Evolutionary conservation across 2,329 filamentous ascomycete species (phyloP).

Genomic region (Domatiomyces catenatus): DNA sequence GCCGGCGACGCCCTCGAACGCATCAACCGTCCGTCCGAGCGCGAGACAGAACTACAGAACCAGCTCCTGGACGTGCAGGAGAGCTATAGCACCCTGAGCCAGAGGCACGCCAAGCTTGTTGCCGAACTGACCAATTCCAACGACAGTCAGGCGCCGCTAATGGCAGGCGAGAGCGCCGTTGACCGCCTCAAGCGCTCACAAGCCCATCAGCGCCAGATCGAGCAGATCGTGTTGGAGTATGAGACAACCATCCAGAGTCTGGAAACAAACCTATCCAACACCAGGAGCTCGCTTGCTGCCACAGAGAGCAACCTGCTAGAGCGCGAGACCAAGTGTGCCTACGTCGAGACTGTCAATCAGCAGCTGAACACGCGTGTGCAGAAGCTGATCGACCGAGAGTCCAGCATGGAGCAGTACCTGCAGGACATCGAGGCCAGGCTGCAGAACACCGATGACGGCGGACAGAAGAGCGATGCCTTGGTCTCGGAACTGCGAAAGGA

Average conservation of each 20-base stretch:
- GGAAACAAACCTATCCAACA: constrained; percentile 80
- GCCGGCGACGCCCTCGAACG: constrained; percentile 50
- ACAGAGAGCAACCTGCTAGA: constrained; percentile 80
- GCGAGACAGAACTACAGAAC: constrained; percentile 81
- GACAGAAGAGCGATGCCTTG: constrained; percentile 79
- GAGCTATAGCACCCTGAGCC: constrained; percentile 79
- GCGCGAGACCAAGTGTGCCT: constrained; percentile 84
- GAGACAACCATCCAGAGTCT: constrained; percentile 95
- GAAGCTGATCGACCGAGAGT: constrained; percentile 81
- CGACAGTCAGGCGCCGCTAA: constrained; percentile 37
- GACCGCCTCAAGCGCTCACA: constrained; percentile 88
- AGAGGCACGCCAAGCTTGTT: constrained; percentile 89
- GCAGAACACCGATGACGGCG: constrained; percentile 76
- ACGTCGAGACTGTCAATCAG: constrained; percentile 77
- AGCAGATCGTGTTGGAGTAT: constrained; percentile 91
- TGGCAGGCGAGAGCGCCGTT: constrained; percentile 60
- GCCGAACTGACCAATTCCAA: constrained; percentile 74
- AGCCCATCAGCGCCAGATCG: constrained; percentile 87
- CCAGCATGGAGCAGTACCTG: constrained; percentile 81
- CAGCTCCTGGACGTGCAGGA: constrained; percentile 86
- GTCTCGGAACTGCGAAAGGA: constrained; percentile 83
- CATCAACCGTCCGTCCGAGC: constrained; percentile 63
- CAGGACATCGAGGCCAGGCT: constrained; percentile 83
- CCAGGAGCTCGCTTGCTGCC: constrained; percentile 63
- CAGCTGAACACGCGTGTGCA: constrained; percentile 83